These are phyloP conservation scores for Coelastrella sp. DNA, from an alignment of 139 green algal genomes.

Conservation along the genomic window DNA sequence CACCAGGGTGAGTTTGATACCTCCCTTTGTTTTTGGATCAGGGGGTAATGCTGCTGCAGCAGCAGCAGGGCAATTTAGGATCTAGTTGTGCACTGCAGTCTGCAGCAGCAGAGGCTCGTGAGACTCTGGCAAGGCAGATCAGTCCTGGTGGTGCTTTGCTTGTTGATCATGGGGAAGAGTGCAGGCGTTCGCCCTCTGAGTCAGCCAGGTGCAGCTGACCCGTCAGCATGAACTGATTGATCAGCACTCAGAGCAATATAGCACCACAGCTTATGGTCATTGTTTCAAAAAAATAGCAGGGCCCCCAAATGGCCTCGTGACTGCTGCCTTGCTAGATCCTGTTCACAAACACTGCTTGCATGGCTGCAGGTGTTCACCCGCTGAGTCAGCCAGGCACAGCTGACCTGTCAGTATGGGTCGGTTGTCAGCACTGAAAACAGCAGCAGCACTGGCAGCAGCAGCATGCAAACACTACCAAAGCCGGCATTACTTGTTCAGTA, in stretches of 20 bases:
- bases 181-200: slow-evolving; percentile 70
- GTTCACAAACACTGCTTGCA: no score
- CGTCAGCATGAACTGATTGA: slow-evolving; percentile 97
- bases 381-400: slow-evolving; percentile 85
- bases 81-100: no score
- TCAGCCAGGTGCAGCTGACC: slow-evolving; percentile 86
- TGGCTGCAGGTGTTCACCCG: slow-evolving; percentile 51
- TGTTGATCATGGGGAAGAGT: no score
- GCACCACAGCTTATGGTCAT: neutral
- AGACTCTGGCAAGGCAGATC: no score
- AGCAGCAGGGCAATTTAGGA: no score
- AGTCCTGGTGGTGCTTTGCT: no score
- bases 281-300: no score
- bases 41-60: no score
- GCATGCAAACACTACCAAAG: neutral
- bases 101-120: no score
- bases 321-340: neutral
- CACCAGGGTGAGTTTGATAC: slow-evolving; percentile 69
- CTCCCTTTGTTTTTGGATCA: neutral
- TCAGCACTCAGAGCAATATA: slow-evolving; percentile 67
- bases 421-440: slow-evolving; percentile 86
- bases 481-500: neutral
- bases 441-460: no score
- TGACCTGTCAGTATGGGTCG: slow-evolving; percentile 94
- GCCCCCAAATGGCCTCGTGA: neutral